These are phyloP conservation scores for Coemansia sp. DNA, from an alignment of 192 early-diverging fungal genomes.

Conservation along the genomic window DNA sequence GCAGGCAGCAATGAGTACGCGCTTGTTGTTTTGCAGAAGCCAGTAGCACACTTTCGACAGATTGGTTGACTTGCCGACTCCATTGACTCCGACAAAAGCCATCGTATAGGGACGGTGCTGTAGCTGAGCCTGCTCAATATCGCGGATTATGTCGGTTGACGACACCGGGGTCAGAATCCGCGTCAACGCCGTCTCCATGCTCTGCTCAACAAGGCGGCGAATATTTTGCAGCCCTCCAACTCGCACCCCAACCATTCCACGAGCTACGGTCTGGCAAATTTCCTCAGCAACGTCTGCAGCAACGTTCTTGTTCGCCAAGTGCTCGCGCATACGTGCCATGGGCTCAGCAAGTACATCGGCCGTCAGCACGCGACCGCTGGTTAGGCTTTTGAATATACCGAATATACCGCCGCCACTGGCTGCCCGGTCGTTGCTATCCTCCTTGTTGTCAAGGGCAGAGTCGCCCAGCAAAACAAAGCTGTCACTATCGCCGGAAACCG, in stretches of 20 bases:
- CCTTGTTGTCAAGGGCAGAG: slow-evolving; percentile 59
- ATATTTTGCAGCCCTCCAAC: slow-evolving; percentile 80
- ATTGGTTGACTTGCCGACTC: slow-evolving; percentile 94
- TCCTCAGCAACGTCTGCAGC: slow-evolving; percentile 86
- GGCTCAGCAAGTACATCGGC: slow-evolving; percentile 75
- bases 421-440: slow-evolving; percentile 41
- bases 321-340: slow-evolving; percentile 89
- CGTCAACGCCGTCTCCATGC: slow-evolving; percentile 84
- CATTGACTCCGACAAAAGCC: slow-evolving; percentile 95
- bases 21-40: slow-evolving; percentile 89
- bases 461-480: slow-evolving; percentile 59
- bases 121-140: slow-evolving; percentile 76
- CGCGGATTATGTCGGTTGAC: slow-evolving; percentile 88
- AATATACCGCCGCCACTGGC: slow-evolving; percentile 51
- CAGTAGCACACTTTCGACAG: slow-evolving; percentile 95
- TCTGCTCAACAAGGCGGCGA: slow-evolving; percentile 69
- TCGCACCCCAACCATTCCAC: slow-evolving; percentile 74
- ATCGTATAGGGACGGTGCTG: slow-evolving; percentile 84
- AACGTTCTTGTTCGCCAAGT: slow-evolving; percentile 92
- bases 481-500: slow-evolving; percentile 59
- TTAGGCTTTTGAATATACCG: slow-evolving; percentile 74
- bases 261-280: slow-evolving; percentile 79
- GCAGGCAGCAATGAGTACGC: slow-evolving; percentile 92
- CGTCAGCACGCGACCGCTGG: slow-evolving; percentile 73
- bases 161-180: slow-evolving; percentile 89